Evolutionary conservation across 208 protist genomes (phyloP).

Genomic region (Trypanosoma platydactyli): DNA sequence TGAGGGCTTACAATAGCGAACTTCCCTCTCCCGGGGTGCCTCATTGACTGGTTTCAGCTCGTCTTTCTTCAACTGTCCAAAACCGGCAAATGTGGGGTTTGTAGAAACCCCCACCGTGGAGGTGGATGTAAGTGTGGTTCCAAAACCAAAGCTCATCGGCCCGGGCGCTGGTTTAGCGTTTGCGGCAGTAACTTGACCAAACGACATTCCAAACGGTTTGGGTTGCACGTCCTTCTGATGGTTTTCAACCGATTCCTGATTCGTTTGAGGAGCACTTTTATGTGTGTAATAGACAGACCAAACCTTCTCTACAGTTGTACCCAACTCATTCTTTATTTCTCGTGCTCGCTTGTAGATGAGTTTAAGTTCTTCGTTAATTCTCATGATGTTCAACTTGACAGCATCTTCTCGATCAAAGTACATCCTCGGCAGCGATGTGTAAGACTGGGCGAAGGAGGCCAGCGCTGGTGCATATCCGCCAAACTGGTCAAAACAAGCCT

Average conservation of each 20-base stretch:
- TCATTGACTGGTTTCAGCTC: slow-evolving; percentile 28
- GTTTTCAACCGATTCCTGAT: neutral
- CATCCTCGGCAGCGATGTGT: slow-evolving; percentile 39
- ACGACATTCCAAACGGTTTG: neutral
- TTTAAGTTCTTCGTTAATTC: slow-evolving; percentile 73
- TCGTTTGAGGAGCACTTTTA: neutral
- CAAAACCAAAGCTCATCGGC: slow-evolving; percentile 26
- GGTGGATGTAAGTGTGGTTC: slow-evolving; percentile 6
- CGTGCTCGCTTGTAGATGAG: slow-evolving; percentile 63
- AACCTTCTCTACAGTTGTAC: slow-evolving; percentile 44
- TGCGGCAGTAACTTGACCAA: neutral
- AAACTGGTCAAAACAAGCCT: slow-evolving; percentile 60
- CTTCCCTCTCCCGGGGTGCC: slow-evolving; percentile 7
- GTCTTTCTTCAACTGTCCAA: slow-evolving; percentile 11
- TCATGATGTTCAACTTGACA: slow-evolving; percentile 35
- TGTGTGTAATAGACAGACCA: slow-evolving; percentile 49
- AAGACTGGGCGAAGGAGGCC: slow-evolving; percentile 80
- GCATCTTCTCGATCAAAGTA: slow-evolving; percentile 53
- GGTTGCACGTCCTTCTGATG: neutral
- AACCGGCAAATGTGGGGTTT: slow-evolving; percentile 8
- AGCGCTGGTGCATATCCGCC: slow-evolving; percentile 64
- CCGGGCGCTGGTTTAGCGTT: slow-evolving; percentile 8
- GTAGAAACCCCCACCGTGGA: neutral
- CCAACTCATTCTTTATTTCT: slow-evolving; percentile 44
- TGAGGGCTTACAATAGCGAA: slow-evolving; percentile 56